Percentiles rank a stretch among this genome's conserved stretches.
phyloP scores from a whole-genome alignment of 23 red algal species.

The Cyanidium caldarium region DNA sequence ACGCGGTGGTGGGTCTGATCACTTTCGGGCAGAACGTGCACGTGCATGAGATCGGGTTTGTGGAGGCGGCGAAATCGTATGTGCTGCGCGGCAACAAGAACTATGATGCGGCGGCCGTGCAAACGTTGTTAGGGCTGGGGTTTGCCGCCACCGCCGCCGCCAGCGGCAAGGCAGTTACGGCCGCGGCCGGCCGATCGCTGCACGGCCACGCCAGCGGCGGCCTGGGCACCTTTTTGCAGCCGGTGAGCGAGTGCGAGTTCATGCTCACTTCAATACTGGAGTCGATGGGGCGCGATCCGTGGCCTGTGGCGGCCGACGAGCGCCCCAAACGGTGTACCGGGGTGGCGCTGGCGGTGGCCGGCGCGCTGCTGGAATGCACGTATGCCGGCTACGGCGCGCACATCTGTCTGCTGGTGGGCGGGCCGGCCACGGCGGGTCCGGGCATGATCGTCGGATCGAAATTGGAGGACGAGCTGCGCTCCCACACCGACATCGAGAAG shows the following conservation, averaged over 20 bases:
- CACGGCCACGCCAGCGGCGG: conserved; percentile 10
- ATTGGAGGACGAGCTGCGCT: conserved; percentile 74
- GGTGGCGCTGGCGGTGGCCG: conserved; percentile 63
- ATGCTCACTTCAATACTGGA: conserved; percentile 78
- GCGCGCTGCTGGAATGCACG: conserved; percentile 62
- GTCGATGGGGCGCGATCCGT: conserved; percentile 49
- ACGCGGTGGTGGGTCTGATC: conserved; percentile 60
- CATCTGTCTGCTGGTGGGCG: conserved; percentile 57
- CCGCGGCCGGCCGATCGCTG: not conserved
- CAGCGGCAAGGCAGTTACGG: not conserved
- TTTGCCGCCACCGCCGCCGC: not conserved
- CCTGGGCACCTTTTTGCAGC: conserved; percentile 68
- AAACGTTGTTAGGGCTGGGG: conserved; percentile 40
- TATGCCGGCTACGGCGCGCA: conserved; percentile 50
- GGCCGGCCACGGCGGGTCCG: conserved; percentile 59
- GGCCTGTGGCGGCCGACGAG: conserved; percentile 67
- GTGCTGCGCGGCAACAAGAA: conserved; percentile 76
- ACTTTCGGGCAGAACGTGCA: conserved; percentile 96
- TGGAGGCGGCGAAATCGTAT: conserved; percentile 67
- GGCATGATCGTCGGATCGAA: conserved; percentile 83
- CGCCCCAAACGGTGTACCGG: conserved; percentile 60
- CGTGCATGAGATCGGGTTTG: conserved; percentile 75
- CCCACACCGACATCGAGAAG: conserved; percentile 93
- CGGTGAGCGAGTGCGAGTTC: conserved; percentile 77
- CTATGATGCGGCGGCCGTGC: conserved; percentile 52